Percentiles rank a stretch among this genome's conserved stretches.
Conservation (phyloP, 805 yeast species). For the Schwanniomyces vanrijiae region DNA sequence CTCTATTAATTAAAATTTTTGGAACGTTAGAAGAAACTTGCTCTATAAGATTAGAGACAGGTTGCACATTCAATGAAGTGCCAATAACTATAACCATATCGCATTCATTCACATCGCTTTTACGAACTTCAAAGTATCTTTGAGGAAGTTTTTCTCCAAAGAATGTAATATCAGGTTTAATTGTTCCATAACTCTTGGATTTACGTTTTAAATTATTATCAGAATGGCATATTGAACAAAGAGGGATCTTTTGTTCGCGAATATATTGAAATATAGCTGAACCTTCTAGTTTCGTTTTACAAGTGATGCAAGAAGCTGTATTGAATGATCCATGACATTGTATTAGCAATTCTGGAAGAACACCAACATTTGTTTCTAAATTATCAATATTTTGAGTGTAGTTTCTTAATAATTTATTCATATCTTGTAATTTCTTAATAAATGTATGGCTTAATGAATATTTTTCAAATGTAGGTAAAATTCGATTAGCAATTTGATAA, state of each 20-base stretch:
- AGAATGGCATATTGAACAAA: constrained; percentile 64
- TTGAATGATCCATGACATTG: constrained; percentile 96
- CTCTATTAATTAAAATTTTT: constrained; percentile 76
- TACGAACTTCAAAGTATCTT: constrained; percentile 58
- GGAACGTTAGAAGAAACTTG: constrained; percentile 72
- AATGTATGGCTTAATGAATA: constrained; percentile 83
- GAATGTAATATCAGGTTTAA: constrained; percentile 91
- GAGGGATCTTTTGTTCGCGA: constrained; percentile 58
- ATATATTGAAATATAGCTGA: constrained; percentile 61
- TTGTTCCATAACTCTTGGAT: constrained; percentile 66
- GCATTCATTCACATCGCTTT: constrained; percentile 62
- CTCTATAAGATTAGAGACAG: constrained; percentile 86
- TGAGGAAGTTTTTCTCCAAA: constrained; percentile 84
- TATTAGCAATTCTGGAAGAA: constrained; percentile 61
- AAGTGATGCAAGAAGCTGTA: constrained; percentile 78
- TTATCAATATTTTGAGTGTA: constrained; percentile 93
- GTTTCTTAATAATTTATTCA: constrained; percentile 74
- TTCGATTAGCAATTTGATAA: constrained; percentile 82
- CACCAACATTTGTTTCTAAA: constrained; percentile 78
- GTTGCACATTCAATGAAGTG: constrained; percentile 88
- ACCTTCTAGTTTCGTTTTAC: constrained; percentile 68
- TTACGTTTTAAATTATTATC: constrained; percentile 9
- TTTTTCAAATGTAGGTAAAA: constrained; percentile 67
- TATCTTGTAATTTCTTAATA: constrained; percentile 69
- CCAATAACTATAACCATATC: constrained; percentile 85